A percentile compares a stretch with the other conserved stretches of the same genome.
phyloP scores from a whole-genome alignment of 495 filamentous ascomycete species.

The Jackrogersella minutella region DNA sequence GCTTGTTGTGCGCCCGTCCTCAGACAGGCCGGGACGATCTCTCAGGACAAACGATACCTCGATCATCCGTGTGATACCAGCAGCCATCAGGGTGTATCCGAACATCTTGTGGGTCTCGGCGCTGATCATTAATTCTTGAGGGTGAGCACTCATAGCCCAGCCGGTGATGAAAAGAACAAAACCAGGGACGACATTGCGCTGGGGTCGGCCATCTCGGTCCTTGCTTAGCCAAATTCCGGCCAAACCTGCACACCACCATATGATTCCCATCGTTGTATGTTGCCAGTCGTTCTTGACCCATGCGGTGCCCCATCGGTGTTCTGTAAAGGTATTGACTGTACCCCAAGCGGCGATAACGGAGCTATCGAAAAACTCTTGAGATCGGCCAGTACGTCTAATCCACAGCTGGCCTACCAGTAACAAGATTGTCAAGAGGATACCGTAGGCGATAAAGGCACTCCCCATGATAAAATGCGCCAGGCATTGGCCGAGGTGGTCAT shows the following conservation, averaged over 20 bases:
- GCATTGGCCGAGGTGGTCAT: slow-evolving; percentile 92
- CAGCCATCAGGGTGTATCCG: slow-evolving; percentile 94
- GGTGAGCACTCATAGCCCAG: slow-evolving; percentile 92
- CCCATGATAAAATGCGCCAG: slow-evolving; percentile 99
- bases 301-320: slow-evolving; percentile 87
- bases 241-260: slow-evolving; percentile 96
- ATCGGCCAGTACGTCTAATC: slow-evolving; percentile 83
- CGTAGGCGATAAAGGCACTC: slow-evolving; percentile 93
- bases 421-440: slow-evolving; percentile 84
- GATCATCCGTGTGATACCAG: slow-evolving; percentile 82
- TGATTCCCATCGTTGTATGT: slow-evolving; percentile 95
- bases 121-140: slow-evolving; percentile 81
- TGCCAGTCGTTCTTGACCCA: slow-evolving; percentile 98
- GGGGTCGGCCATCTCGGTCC: slow-evolving; percentile 80
- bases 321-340: slow-evolving; percentile 96
- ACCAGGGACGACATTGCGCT: slow-evolving; percentile 90
- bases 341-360: slow-evolving; percentile 92
- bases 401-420: slow-evolving; percentile 88
- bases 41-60: slow-evolving; percentile 88
- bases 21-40: slow-evolving; percentile 69
- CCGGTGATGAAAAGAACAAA: slow-evolving; percentile 91
- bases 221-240: slow-evolving; percentile 91
- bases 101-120: slow-evolving; percentile 92
- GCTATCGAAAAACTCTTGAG: slow-evolving; percentile 97
- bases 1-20: slow-evolving; percentile 65